Evolutionary conservation across 495 filamentous ascomycete genomes (phyloP), one percentile per base, ranked within the genome.

Genomic region (Thozetella sp.): DNA sequence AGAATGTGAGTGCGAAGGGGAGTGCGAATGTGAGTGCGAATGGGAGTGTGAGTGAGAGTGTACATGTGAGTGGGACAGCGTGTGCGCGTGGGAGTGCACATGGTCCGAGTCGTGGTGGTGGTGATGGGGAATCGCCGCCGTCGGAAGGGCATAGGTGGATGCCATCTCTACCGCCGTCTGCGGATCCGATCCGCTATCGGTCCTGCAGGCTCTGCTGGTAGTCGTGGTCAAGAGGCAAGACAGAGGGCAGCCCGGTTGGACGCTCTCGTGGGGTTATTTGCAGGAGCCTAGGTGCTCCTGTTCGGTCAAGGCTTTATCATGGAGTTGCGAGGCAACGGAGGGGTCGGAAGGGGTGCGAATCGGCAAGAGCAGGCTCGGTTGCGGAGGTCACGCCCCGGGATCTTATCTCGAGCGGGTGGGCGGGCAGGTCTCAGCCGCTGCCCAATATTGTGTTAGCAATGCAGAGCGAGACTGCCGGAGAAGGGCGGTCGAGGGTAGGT

Each of bases 121-220:
- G 67, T 80, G 75, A 46, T 80, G 72, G 17, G 77, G 69, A 51
- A 83, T 66, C 22, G 80, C 71, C 34, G 81, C 71, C 40, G 76
- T 72, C 26, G 81, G 81, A 26, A 83, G 71, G 45, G 76, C 77
- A 63, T 83, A 84, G 1, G 81, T 76, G 13, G 82, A 75, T 27
- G 76, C 74, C 80, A 82, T 83, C 9, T 20, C n/a, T 48, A 3
- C 43, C n/a, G 43, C 43, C 20, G 12, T 48, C 43, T 48, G 11
- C 43, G 43, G 11, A 4, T 48, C n/a, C n/a, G n/a, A 20, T 20
- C 43, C 43, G 43, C 43, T 48, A n/a, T n/a, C n/a, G n/a, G n/a
- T n/a, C n/a, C n/a, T n/a, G n/a, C n/a, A n/a, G n/a, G n/a, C n/a
- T n/a, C n/a, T n/a, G n/a, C n/a, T n/a, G n/a, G n/a, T n/a, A n/a